These are phyloP conservation scores for Pseudocercospora pini-densiflorae DNA, from an alignment of 2,329 filamentous ascomycete species.

Conservation along the genomic window DNA sequence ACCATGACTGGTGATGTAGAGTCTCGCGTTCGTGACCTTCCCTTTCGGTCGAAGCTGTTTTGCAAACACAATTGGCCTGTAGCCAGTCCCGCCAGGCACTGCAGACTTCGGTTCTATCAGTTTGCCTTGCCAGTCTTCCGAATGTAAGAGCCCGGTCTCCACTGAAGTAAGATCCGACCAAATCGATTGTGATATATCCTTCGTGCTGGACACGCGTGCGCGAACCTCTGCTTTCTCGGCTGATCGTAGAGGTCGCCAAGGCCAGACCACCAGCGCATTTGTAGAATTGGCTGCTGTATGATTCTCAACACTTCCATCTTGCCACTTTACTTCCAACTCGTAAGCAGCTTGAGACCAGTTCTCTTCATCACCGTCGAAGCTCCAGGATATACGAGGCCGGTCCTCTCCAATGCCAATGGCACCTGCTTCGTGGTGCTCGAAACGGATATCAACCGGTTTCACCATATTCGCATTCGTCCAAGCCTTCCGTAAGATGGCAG, in stretches of 20 bases:
- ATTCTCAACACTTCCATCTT: not conserved
- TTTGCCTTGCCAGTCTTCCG: conserved; percentile 4
- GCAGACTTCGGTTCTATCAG: conserved; percentile 1
- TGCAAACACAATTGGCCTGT: not conserved
- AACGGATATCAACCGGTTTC: not conserved
- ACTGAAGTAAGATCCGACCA: conserved; percentile 5
- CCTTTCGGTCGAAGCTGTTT: not conserved
- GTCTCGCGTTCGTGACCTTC: not conserved
- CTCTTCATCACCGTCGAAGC: conserved; percentile 1
- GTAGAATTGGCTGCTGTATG: not conserved
- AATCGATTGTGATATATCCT: not conserved
- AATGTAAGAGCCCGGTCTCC: not conserved
- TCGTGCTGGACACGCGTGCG: not conserved
- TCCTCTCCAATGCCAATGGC: conserved; percentile 9
- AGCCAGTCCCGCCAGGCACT: not conserved
- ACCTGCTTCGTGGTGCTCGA: conserved; percentile 10
- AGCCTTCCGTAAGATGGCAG: not conserved
- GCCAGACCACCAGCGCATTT: conserved; percentile 11
- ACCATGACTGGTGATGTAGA: conserved; percentile 14
- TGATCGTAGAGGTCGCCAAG: conserved; percentile 1
- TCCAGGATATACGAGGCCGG: conserved; percentile 10
- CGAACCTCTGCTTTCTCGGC: conserved; percentile 2
- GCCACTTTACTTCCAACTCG: conserved; percentile 7
- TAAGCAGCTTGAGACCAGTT: conserved; percentile 8
- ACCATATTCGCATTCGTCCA: not conserved